These are phyloP conservation scores for Phytophthora lateralis DNA, from an alignment of 352 stramenopile genomes.

Conservation along the genomic window DNA sequence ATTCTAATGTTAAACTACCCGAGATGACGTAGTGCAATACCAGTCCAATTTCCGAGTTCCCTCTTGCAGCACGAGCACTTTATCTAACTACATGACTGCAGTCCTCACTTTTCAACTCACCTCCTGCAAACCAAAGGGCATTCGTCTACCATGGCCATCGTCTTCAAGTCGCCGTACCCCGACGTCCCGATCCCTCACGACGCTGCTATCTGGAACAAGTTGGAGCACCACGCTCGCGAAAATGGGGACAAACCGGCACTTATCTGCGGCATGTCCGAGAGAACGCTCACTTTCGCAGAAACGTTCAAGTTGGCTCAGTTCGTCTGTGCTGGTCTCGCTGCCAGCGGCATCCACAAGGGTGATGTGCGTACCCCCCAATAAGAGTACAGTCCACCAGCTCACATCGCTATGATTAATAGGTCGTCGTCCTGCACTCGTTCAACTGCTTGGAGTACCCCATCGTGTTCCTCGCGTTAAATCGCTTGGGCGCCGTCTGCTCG, in stretches of 20 bases:
- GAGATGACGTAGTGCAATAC: conserved; percentile 3
- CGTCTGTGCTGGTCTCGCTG: conserved; percentile 39
- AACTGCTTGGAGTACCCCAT: conserved; percentile 65
- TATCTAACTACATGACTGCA: background rate
- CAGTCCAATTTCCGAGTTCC: background rate
- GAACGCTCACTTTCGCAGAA: conserved; percentile 40
- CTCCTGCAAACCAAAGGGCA: conserved; percentile 2
- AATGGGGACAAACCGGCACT: conserved; percentile 38
- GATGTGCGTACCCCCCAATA: conserved; percentile 39
- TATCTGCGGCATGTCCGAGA: conserved; percentile 46
- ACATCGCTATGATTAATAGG: conserved; percentile 15
- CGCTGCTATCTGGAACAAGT: conserved; percentile 46
- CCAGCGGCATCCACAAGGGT: conserved; percentile 43
- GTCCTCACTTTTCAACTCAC: conserved; percentile 25
- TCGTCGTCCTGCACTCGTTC: conserved; percentile 50
- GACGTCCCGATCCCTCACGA: conserved; percentile 36
- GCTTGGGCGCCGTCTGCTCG: conserved; percentile 50
- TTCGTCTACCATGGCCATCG: conserved; percentile 32
- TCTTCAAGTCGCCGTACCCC: conserved; percentile 48
- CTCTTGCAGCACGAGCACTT: background rate
- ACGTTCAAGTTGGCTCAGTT: conserved; percentile 25
- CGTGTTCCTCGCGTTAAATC: conserved; percentile 51
- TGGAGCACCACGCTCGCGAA: conserved; percentile 39
- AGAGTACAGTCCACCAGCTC: background rate
- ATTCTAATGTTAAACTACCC: background rate